phyloP scores from a whole-genome alignment of 2,329 filamentous ascomycete genomes.

The Didymella lethalis region DNA sequence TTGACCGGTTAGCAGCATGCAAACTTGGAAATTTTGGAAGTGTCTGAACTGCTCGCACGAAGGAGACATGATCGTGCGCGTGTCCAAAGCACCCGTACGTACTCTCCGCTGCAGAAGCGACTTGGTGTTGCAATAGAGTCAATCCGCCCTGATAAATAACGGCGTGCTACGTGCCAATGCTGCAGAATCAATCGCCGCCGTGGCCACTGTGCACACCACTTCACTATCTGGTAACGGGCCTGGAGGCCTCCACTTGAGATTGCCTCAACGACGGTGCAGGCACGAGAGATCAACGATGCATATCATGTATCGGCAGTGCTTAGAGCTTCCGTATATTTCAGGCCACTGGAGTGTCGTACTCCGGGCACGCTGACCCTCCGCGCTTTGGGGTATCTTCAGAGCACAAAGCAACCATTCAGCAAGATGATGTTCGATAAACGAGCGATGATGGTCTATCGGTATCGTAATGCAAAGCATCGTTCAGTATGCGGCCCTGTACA shows the following conservation, averaged over 20 bases:
- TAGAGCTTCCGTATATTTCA: background rate
- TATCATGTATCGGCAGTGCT: background rate
- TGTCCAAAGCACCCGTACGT: background rate
- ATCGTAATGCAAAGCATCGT: background rate
- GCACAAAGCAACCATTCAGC: background rate
- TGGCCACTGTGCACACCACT: background rate
- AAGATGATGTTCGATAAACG: background rate
- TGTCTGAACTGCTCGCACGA: background rate
- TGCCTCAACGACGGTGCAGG: no score
- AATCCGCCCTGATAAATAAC: background rate
- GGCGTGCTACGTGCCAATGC: background rate
- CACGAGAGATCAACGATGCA: no score
- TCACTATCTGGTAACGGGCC: background rate
- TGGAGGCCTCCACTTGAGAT: background rate
- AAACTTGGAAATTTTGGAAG: background rate
- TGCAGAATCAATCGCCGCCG: background rate
- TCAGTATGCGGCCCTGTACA: background rate
- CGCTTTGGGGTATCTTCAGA: background rate
- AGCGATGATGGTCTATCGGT: background rate
- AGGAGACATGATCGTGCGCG: background rate
- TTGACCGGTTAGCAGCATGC: background rate
- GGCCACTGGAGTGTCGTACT: background rate
- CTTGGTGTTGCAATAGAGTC: background rate
- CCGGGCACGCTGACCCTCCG: background rate
- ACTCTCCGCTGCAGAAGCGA: background rate